Base-by-base conservation (phyloP, 2,329 filamentous ascomycete species). In the Colletotrichum sp. region DNA sequence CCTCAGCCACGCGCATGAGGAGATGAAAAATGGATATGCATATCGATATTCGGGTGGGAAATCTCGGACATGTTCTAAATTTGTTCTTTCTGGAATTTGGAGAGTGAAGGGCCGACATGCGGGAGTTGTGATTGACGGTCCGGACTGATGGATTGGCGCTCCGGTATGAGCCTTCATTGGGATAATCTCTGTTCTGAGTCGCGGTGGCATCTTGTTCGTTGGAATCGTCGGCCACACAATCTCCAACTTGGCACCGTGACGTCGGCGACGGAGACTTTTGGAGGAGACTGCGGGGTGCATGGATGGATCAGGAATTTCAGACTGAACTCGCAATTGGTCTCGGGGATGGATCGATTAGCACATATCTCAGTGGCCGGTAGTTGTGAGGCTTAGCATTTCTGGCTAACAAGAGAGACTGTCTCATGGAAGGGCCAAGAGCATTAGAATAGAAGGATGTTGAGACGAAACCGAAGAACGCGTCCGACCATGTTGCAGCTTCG, bases 401-500 rank as follows among this genome's bases (percentile, higher is more conserved):
- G 12, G 55, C 44, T 10, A 52, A 24, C 44, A 21, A 16, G 32
- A 21, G 57, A 70, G 26, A 63, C 57, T 74, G 74, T 65, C 64
- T 74, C 57, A 52, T 36, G 65, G 24, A 52, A 74, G 44, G 39
- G 70, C 70, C 59, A 69, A 65, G 69, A 68, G 57, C 18, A 59
- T 64, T 52, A 28, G 65, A 63, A 69, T 69, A 49, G 70, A 52
- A 71, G 39, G 13, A 69, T 64, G 64, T 64, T 74, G 59, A 76
- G 74, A 76, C 74, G 74, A 76, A 76, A 76, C 74, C 24, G 49
- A 74, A 18, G 59, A 66, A 73, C 74, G 70, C 74, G 71, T 69
- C 74, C 65, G 74, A 76, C 66, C 70, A 52, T 76, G 74, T 74
- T 66, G 74, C 74, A 74, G 63, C 64, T 76, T 76, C 74, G 71